Percentiles rank a stretch among this genome's conserved stretches.
These are phyloP conservation scores for Durusdinium trenchii DNA, from an alignment of 73 alveolate genomes.

Conservation along the genomic window DNA sequence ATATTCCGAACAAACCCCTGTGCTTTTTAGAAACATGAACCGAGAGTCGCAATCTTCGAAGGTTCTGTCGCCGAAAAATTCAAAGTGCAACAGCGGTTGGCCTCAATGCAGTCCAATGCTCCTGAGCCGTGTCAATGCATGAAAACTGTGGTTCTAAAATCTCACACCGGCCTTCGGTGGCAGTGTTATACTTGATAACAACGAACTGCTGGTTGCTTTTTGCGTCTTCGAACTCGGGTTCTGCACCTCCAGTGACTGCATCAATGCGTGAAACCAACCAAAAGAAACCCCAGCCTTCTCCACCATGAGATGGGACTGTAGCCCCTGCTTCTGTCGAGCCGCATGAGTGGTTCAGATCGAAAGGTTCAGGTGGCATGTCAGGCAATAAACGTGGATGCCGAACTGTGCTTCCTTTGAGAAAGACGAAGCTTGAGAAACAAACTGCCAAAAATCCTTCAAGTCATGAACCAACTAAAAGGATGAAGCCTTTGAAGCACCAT, in stretches of 20 bases:
- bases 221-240: background rate
- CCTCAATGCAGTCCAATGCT: background rate
- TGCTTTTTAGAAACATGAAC: no score
- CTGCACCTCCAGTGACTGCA: background rate
- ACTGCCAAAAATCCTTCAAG: background rate
- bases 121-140: background rate
- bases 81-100: background rate
- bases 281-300: background rate
- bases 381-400: background rate
- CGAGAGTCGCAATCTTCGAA: background rate
- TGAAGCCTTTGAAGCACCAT: background rate
- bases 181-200: background rate
- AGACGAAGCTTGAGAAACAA: background rate
- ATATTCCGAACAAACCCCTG: no score
- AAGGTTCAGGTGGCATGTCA: background rate
- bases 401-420: background rate
- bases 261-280: background rate
- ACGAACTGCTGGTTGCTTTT: background rate
- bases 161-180: background rate
- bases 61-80: background rate
- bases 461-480: background rate
- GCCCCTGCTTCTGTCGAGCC: no score
- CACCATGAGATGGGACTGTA: background rate
- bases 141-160: background rate
- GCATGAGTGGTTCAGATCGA: background rate